phyloP scores from a whole-genome alignment of 345 rosid genomes.

The Murraya paniculata region DNA sequence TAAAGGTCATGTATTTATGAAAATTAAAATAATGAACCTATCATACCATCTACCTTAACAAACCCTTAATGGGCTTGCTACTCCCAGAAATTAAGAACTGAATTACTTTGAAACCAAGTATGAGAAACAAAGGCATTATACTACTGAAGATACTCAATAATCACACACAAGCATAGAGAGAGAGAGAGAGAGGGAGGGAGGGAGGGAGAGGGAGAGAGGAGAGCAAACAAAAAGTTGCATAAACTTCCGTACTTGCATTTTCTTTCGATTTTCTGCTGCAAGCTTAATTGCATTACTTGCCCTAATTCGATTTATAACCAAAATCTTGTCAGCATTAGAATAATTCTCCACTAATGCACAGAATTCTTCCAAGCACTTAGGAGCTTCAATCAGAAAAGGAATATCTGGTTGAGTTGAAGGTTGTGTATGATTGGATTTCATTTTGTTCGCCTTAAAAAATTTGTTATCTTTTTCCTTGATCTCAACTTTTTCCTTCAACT shows the following conservation, averaged over 20 bases:
- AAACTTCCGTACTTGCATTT: slow-evolving; percentile 65
- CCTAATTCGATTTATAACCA: slow-evolving; percentile 61
- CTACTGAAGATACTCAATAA: not conserved
- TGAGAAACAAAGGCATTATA: not conserved
- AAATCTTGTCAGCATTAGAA: slow-evolving; percentile 52
- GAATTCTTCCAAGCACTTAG: slow-evolving; percentile 69
- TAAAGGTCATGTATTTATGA: not conserved
- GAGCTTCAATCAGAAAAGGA: slow-evolving; percentile 77
- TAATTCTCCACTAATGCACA: slow-evolving; percentile 45
- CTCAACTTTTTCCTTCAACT: slow-evolving; percentile 34
- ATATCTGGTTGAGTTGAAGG: slow-evolving; percentile 38
- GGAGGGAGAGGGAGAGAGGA: not conserved
- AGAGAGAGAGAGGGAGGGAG: not conserved
- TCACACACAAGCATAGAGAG: not conserved
- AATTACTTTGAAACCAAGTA: not conserved
- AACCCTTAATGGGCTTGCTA: not conserved
- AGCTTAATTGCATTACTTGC: slow-evolving; percentile 64
- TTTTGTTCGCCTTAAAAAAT: slow-evolving; percentile 23
- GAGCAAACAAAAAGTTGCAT: not conserved
- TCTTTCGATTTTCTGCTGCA: slow-evolving; percentile 90
- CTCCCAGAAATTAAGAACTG: not conserved
- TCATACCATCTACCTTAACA: not conserved
- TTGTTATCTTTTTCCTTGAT: slow-evolving; percentile 14
- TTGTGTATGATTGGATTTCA: slow-evolving; percentile 25
- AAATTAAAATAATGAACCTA: not conserved